Evolutionary conservation across 2,329 filamentous ascomycete genomes (phyloP).

Genomic region (Pseudomassariella vexata): DNA sequence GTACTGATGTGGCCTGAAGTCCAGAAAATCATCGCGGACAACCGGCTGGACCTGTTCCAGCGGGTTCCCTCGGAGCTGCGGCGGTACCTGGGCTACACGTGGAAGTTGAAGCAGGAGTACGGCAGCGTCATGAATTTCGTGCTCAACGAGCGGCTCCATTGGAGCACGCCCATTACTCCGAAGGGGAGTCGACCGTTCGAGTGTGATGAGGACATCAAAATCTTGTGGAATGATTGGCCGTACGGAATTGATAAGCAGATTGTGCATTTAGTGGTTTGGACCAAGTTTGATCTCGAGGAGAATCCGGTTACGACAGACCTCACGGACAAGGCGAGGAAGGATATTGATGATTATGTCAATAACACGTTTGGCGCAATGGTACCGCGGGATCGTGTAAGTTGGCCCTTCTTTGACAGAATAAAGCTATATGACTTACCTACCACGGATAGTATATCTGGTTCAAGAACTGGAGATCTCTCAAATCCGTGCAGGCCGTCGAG

Average conservation of each 20-base stretch:
- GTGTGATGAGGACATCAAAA: slow-evolving; percentile 55
- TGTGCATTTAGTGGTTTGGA: slow-evolving; percentile 87
- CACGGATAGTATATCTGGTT: slow-evolving; percentile 60
- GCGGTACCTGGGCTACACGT: slow-evolving; percentile 68
- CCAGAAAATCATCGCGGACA: slow-evolving; percentile 51
- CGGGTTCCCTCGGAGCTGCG: slow-evolving; percentile 71
- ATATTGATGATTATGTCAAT: slow-evolving; percentile 67
- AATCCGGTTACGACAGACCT: slow-evolving; percentile 61
- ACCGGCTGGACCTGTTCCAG: slow-evolving; percentile 71
- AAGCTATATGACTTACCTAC: no score
- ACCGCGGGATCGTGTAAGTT: slow-evolving; percentile 46
- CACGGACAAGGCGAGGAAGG: slow-evolving; percentile 52
- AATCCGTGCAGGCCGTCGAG: slow-evolving; percentile 81
- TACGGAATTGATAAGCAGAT: slow-evolving; percentile 78
- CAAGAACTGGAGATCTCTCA: slow-evolving; percentile 81
- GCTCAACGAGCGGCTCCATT: slow-evolving; percentile 61
- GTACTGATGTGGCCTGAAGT: slow-evolving; percentile 66
- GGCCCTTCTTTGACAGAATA: not conserved
- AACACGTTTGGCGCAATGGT: slow-evolving; percentile 56
- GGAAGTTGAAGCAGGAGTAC: slow-evolving; percentile 57
- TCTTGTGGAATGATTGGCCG: slow-evolving; percentile 89
- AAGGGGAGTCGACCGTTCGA: slow-evolving; percentile 36
- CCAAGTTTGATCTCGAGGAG: slow-evolving; percentile 75
- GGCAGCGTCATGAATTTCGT: slow-evolving; percentile 78
- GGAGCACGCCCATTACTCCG: slow-evolving; percentile 44